phyloP scores from a whole-genome alignment of 495 filamentous ascomycete genomes.

The Achaetomiella virescens region DNA sequence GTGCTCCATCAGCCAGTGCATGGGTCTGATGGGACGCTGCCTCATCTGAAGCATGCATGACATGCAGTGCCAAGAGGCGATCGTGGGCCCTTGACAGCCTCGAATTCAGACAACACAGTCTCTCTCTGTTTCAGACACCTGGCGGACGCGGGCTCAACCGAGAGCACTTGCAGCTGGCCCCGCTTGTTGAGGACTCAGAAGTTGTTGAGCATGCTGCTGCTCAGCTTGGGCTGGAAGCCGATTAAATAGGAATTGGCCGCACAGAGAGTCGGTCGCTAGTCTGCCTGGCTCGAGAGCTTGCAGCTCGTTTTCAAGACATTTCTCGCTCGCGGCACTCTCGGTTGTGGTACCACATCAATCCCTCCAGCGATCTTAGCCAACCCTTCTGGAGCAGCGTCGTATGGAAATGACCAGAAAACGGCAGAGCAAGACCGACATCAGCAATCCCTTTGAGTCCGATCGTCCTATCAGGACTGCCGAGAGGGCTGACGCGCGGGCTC shows the following conservation, averaged over 20 bases:
- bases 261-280: too few species aligned
- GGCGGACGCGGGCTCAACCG: neutral
- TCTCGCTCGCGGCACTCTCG: too few species aligned
- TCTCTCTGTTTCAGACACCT: neutral
- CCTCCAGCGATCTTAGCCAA: too few species aligned
- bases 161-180: neutral
- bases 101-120: neutral
- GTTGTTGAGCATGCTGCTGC: too few species aligned
- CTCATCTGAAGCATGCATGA: conserved; percentile 1
- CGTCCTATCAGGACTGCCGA: neutral
- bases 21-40: neutral
- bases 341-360: too few species aligned
- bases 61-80: conserved; percentile 1
- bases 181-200: neutral
- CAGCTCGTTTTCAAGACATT: too few species aligned
- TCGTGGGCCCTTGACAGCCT: neutral
- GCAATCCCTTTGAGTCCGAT: too few species aligned
- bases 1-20: neutral
- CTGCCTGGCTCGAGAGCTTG: too few species aligned
- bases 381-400: too few species aligned
- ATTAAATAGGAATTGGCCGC: too few species aligned
- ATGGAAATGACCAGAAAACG: too few species aligned
- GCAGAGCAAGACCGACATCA: too few species aligned
- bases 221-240: neutral
- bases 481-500: neutral